Conservation (phyloP, 2,329 filamentous ascomycete species). For the Cadophora luteo-olivacea region DNA sequence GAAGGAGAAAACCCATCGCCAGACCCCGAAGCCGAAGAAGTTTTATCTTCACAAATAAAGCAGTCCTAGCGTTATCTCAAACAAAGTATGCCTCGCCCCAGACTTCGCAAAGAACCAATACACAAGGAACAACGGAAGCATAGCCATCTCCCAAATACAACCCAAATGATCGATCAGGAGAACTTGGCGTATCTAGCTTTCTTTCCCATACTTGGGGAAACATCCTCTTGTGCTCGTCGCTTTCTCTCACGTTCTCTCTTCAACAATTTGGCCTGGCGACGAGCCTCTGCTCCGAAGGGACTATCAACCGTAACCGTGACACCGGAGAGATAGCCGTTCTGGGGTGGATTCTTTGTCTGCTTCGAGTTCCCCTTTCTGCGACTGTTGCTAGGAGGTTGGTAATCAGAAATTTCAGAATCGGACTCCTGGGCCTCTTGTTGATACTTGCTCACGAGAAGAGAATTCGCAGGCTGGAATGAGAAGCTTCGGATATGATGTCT, state of each 20-base stretch:
- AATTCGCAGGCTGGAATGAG: neutral
- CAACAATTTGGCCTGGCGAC: slow-evolving; percentile 8
- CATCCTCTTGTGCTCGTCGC: slow-evolving; percentile 3
- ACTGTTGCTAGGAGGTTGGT: neutral
- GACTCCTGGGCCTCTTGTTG: neutral
- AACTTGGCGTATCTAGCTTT: neutral
- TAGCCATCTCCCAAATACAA: no score
- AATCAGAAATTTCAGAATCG: slow-evolving; percentile 4
- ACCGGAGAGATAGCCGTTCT: neutral
- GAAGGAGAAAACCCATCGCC: no score
- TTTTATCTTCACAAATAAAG: no score
- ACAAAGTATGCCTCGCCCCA: no score
- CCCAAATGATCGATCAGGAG: neutral
- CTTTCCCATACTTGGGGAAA: neutral
- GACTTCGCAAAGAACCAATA: no score
- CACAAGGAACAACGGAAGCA: neutral
- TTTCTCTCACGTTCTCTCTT: neutral
- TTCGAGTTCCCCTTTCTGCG: neutral
- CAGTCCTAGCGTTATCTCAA: no score
- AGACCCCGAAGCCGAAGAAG: no score
- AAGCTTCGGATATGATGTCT: neutral
- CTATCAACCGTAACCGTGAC: neutral
- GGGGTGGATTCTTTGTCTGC: neutral
- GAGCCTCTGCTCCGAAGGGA: slow-evolving; percentile 5
- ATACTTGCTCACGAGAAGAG: neutral